phyloP scores from a whole-genome alignment of 2,329 filamentous ascomycete genomes.

The Ophiostoma piceae region DNA sequence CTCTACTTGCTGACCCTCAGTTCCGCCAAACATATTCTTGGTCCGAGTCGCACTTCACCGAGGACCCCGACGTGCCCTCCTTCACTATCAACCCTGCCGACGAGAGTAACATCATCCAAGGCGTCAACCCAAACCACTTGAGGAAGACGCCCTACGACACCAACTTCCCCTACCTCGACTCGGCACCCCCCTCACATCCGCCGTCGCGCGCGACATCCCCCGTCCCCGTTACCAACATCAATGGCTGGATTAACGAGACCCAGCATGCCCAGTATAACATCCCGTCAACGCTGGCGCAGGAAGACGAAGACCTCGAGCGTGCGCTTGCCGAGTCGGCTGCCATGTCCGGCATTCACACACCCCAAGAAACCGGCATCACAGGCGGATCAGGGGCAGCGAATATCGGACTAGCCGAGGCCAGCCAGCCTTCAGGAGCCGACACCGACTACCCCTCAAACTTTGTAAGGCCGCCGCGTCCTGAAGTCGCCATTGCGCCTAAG shows the following conservation, averaged over 20 bases:
- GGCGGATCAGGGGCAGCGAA: slow-evolving; percentile 31
- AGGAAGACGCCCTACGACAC: slow-evolving; percentile 26
- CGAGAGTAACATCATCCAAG: slow-evolving; percentile 40
- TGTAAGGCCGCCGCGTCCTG: not conserved
- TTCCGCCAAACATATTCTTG: slow-evolving; percentile 49
- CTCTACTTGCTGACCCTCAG: slow-evolving; percentile 30
- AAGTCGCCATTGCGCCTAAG: not conserved
- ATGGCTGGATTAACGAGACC: slow-evolving; percentile 41
- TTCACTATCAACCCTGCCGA: slow-evolving; percentile 54
- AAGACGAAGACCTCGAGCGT: slow-evolving; percentile 52
- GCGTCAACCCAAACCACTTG: slow-evolving; percentile 41
- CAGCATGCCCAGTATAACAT: slow-evolving; percentile 23
- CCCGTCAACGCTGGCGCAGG: slow-evolving; percentile 35
- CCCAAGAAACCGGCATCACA: slow-evolving; percentile 49
- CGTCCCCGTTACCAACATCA: slow-evolving; percentile 42
- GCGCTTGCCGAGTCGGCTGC: slow-evolving; percentile 53
- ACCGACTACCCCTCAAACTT: not conserved
- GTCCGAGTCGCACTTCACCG: slow-evolving; percentile 49
- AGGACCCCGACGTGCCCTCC: slow-evolving; percentile 34
- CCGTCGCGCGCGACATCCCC: slow-evolving; percentile 58
- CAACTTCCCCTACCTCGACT: slow-evolving; percentile 18
- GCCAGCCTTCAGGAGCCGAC: not conserved
- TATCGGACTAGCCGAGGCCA: not conserved
- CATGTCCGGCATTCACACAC: slow-evolving; percentile 43
- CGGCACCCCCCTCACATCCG: slow-evolving; percentile 53